Base-by-base conservation (phyloP, 352 stramenopile species). In the Phytophthora pisi region DNA sequence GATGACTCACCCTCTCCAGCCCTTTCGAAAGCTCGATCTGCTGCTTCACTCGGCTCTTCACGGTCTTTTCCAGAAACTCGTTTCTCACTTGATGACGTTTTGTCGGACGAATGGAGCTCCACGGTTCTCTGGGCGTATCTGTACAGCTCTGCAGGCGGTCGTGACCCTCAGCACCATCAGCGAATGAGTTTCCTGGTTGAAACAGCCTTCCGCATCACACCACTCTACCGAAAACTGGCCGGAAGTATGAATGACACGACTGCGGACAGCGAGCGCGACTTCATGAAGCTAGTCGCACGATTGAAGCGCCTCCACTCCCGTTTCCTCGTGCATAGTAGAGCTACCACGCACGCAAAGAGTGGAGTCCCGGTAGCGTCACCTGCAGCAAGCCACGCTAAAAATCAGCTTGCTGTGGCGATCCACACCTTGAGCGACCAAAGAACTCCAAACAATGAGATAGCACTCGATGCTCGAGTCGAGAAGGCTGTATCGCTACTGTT, bases 61-160 rank as follows among this genome's bases (percentile, higher is more conserved):
- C 59, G 53, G 15, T 28, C 26, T 13, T 30, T 23, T 56, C 34
- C 51, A 61, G 52, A 60, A 38, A 52, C 57, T 8, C 68, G 47
- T 11, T 70, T 57, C 54, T 79, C 72, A 9, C 64, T 93, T 16
- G 80, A 92, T 20, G 71, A 81, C 23, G 66, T 93, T 3, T 69
- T 95, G 2, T 72, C 76, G 3, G 88, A 85, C 55, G 77, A 90
- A 65, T 90, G 87, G 78, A 79, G 68, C 28, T 90, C 77, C 54
- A 88, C 74, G 1, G 87, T 95, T 5, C 86, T 95, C 18, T 95
- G 83, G 84, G 75, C 81, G 4, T 80, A 82, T 45, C 58, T 93
- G 20, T 95, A 88, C 62, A 84, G 81, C 24, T 75, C 75, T 34
- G 56, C 60, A 10, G 26, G 10, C 20, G 40, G 46, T 18, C 62